A percentile compares a stretch with the other conserved stretches of the same genome.
These are phyloP conservation scores for Sclerospora graminicola DNA, from an alignment of 352 stramenopile genomes.

Conservation along the genomic window DNA sequence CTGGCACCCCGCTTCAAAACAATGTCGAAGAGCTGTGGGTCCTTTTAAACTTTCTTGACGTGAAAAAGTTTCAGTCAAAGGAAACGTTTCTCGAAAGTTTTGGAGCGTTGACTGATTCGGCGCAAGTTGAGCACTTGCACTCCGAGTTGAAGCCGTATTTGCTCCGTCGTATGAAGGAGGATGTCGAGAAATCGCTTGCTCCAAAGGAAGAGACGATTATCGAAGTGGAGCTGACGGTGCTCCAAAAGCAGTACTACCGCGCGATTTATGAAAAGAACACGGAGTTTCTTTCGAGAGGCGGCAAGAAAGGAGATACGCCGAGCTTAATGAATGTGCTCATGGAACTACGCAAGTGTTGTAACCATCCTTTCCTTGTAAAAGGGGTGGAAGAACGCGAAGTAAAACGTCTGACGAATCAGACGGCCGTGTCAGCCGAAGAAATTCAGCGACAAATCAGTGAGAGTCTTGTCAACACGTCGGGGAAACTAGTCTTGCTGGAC, in stretches of 20 bases:
- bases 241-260: slow-evolving; percentile 88
- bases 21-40: slow-evolving; percentile 94
- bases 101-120: slow-evolving; percentile 87
- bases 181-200: slow-evolving; percentile 83
- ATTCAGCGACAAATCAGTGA: slow-evolving; percentile 63
- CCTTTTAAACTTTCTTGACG: slow-evolving; percentile 97
- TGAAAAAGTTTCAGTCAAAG: slow-evolving; percentile 88
- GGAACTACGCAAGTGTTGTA: slow-evolving; percentile 93
- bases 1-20: slow-evolving; percentile 86
- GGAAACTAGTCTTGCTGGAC: slow-evolving; percentile 98
- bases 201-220: slow-evolving; percentile 88
- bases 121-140: slow-evolving; percentile 84
- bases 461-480: slow-evolving; percentile 90
- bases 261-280: slow-evolving; percentile 91
- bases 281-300: slow-evolving; percentile 76
- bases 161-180: slow-evolving; percentile 83
- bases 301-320: slow-evolving; percentile 57
- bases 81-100: slow-evolving; percentile 92
- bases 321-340: slow-evolving; percentile 90
- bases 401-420: slow-evolving; percentile 44
- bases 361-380: slow-evolving; percentile 90
- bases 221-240: slow-evolving; percentile 85
- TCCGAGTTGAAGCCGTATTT: slow-evolving; percentile 78
- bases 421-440: slow-evolving; percentile 33
- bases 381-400: slow-evolving; percentile 80